Evolutionary conservation across 169 alveolate genomes (phyloP).

Genomic region (Plasmodium falciparum): DNA sequence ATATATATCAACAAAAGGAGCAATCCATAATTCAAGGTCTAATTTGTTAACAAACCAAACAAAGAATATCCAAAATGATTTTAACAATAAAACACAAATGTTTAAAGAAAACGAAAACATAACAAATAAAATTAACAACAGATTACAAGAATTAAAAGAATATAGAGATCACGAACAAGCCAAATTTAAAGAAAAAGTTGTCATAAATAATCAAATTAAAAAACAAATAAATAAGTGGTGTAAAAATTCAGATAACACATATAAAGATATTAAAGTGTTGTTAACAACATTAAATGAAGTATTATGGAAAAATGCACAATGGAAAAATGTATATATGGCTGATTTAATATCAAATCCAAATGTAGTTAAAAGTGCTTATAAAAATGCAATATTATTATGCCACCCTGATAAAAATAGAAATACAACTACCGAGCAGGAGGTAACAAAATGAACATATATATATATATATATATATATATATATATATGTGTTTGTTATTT

Average conservation of each 20-base stretch:
- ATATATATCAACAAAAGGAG: constrained; percentile 12
- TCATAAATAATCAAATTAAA: constrained; percentile 60
- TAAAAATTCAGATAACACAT: constrained; percentile 79
- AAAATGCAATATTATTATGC: constrained; percentile 84
- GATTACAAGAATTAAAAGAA: constrained; percentile 54
- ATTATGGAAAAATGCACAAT: constrained; percentile 87
- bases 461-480: constrained; percentile 28
- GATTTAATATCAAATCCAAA: constrained; percentile 81
- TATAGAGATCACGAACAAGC: constrained; percentile 49
- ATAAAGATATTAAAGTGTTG: constrained; percentile 88
- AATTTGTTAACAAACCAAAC: background rate
- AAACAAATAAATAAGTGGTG: constrained; percentile 85
- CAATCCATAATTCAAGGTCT: background rate
- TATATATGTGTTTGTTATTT: background rate
- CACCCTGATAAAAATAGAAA: constrained; percentile 86
- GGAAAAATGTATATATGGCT: constrained; percentile 90
- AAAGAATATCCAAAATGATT: background rate
- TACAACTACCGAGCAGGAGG: constrained; percentile 77
- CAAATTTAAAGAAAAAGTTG: constrained; percentile 60
- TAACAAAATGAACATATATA: constrained; percentile 49
- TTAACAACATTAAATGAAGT: constrained; percentile 88
- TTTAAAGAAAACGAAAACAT: constrained; percentile 26
- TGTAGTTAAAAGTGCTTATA: constrained; percentile 86
- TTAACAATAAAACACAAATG: background rate
- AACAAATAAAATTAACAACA: constrained; percentile 26